A percentile compares a stretch with the other conserved stretches of the same genome.
phyloP scores from a whole-genome alignment of 306 rosid genomes.

The Mucuna pruriens region DNA sequence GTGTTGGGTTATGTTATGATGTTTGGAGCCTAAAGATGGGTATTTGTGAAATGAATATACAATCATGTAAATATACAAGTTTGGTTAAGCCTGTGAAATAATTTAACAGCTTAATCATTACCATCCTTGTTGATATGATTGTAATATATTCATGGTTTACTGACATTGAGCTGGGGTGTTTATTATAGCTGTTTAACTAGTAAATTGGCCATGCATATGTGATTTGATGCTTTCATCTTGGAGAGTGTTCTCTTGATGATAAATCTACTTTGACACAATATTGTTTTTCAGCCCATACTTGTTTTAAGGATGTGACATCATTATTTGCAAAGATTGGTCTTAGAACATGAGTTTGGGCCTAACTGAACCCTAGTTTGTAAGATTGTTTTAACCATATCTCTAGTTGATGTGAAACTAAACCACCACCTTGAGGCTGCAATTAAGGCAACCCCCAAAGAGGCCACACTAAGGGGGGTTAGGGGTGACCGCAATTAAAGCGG shows the following conservation, averaged over 20 bases:
- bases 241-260: neutral
- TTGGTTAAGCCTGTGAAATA: neutral
- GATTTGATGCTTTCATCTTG: neutral
- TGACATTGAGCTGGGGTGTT: neutral
- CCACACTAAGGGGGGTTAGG: too few species aligned
- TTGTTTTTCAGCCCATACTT: neutral
- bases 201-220: neutral
- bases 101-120: neutral
- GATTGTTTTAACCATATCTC: too few species aligned
- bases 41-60: conserved; percentile 12
- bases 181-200: neutral
- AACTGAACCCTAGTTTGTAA: too few species aligned
- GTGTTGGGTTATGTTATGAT: neutral
- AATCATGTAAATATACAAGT: neutral
- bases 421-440: too few species aligned
- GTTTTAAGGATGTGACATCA: neutral
- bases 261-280: neutral
- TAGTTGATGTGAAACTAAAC: too few species aligned
- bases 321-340: conserved; percentile 1
- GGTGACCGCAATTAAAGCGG: too few species aligned
- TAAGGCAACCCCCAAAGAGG: too few species aligned
- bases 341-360: too few species aligned
- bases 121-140: neutral
- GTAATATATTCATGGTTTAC: neutral
- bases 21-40: neutral